Percentiles rank a stretch among this genome's conserved stretches.
These are phyloP conservation scores for Candida sphagnicola DNA, from an alignment of 805 yeast species.

Conservation along the genomic window DNA sequence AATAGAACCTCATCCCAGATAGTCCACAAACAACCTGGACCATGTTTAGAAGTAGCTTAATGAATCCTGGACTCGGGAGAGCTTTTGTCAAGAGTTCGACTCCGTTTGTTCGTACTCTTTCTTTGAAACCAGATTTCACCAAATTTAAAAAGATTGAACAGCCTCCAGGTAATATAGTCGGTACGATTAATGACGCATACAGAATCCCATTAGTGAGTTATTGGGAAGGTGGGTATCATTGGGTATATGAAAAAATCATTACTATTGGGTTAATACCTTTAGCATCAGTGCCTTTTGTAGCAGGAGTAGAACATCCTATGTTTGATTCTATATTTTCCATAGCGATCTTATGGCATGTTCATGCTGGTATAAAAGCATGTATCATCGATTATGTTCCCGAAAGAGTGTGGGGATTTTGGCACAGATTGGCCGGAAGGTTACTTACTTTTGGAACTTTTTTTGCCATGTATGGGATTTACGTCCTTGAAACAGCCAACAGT, in stretches of 20 bases:
- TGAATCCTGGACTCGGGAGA: conserved; percentile 1
- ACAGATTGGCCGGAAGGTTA: conserved; percentile 62
- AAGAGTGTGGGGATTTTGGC: conserved; percentile 79
- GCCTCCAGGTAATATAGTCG: conserved; percentile 87
- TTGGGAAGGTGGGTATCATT: conserved; percentile 82
- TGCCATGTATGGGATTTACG: conserved; percentile 75
- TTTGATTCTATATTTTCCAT: conserved; percentile 70
- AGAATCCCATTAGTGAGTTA: conserved; percentile 58
- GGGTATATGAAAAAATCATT: conserved; percentile 82
- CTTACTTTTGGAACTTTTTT: conserved; percentile 69
- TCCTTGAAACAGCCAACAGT: conserved; percentile 72
- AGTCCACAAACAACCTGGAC: too few relatives aligned
- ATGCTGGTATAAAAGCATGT: conserved; percentile 85
- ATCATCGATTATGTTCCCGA: conserved; percentile 88
- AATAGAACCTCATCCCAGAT: too few relatives aligned
- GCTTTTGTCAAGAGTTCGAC: background rate
- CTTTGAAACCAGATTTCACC: conserved; percentile 43
- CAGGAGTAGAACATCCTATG: conserved; percentile 67
- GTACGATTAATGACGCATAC: conserved; percentile 91
- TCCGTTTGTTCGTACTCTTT: conserved; percentile 11
- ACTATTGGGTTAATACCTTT: conserved; percentile 75
- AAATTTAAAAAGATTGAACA: conserved; percentile 58
- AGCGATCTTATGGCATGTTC: conserved; percentile 69
- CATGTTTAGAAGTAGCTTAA: background rate
- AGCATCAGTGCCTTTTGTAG: conserved; percentile 66